Conservation (phyloP, 257 asterid genomes). For the Mentha longifolia region DNA sequence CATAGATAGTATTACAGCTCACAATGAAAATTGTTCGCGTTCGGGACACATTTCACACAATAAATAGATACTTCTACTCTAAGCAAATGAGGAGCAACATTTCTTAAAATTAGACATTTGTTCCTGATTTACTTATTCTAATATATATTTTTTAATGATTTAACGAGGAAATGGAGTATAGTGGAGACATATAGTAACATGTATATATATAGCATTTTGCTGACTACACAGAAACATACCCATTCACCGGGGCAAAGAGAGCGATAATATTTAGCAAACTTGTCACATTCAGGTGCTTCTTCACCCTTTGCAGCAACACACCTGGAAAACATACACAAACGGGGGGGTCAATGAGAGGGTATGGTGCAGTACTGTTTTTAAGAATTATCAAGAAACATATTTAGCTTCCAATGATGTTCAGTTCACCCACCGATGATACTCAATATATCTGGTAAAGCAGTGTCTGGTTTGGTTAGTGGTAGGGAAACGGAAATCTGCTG, state of each 20-base stretch:
- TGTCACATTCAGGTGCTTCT: constrained; percentile 87
- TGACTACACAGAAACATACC: constrained; percentile 51
- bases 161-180: neutral
- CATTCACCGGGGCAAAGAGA: constrained; percentile 98
- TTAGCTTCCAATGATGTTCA: constrained; percentile 1
- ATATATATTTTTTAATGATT: neutral
- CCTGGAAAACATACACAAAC: constrained; percentile 50
- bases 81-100: constrained; percentile 2
- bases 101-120: neutral
- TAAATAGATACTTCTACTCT: neutral
- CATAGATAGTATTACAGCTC: neutral
- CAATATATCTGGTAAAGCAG: constrained; percentile 93
- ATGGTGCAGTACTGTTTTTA: neutral
- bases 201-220: neutral
- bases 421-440: constrained; percentile 76
- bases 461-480: constrained; percentile 96
- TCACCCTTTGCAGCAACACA: constrained; percentile 93
- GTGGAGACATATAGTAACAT: neutral
- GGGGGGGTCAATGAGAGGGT: constrained; percentile 19
- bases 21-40: neutral
- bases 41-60: neutral
- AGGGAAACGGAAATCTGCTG: constrained; percentile 97
- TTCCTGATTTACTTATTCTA: too few species aligned
- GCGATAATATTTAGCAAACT: constrained; percentile 93
- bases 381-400: constrained; percentile 22